Percentiles rank a stretch among this genome's conserved stretches.
Conservation (phyloP, 2,329 filamentous ascomycete species). For the Acrodontium crateriforme region DNA sequence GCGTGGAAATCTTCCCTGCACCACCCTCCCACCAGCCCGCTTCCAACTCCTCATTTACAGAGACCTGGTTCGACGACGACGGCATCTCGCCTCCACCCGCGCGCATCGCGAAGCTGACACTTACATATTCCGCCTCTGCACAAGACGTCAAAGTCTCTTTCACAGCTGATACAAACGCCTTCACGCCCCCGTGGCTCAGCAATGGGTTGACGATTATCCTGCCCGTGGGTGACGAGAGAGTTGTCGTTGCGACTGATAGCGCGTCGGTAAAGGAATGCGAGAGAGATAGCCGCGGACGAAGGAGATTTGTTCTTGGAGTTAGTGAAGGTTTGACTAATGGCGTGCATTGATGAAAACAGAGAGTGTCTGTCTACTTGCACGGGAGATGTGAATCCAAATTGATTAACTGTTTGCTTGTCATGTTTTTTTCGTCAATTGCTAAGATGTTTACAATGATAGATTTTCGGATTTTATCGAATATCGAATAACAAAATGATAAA, state of each 20-base stretch:
- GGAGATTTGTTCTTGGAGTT: too few species aligned
- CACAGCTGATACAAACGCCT: constrained; percentile 27
- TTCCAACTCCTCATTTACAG: constrained; percentile 23
- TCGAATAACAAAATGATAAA: too few species aligned
- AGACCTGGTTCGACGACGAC: constrained; percentile 44
- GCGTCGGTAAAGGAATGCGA: too few species aligned
- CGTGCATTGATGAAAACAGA: too few species aligned
- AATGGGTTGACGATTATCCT: constrained; percentile 36
- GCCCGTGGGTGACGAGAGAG: constrained; percentile 35
- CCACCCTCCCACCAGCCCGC: constrained; percentile 22
- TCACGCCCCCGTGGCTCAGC: constrained; percentile 33
- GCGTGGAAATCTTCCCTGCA: constrained; percentile 44
- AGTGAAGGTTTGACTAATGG: too few species aligned
- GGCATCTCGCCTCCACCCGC: constrained; percentile 34
- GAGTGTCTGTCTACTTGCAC: too few species aligned
- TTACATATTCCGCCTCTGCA: constrained; percentile 32
- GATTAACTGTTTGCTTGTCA: too few species aligned
- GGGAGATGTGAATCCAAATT: too few species aligned
- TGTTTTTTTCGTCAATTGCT: too few species aligned
- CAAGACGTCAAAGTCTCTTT: constrained; percentile 32
- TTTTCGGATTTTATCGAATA: too few species aligned
- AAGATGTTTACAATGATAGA: too few species aligned
- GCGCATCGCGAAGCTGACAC: constrained; percentile 28
- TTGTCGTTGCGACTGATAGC: constrained; percentile 16
- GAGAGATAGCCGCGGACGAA: too few species aligned